Percentiles rank a stretch among this genome's conserved stretches.
Conservation (phyloP, 1,139 yeast species). For the Yamadazyma friedrichii region DNA sequence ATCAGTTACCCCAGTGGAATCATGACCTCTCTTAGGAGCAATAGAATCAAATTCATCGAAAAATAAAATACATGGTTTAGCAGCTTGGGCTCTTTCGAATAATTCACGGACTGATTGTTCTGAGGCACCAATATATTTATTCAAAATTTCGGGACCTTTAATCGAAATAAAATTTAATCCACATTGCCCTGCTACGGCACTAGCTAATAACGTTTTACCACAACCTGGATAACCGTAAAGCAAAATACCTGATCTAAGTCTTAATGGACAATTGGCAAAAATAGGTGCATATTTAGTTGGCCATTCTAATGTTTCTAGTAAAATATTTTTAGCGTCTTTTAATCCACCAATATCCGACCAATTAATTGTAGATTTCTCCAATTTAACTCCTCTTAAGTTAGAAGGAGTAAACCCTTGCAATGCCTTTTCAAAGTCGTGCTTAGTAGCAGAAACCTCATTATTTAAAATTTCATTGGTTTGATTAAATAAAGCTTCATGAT, state of each 20-base stretch:
- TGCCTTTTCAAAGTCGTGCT: constrained; percentile 52
- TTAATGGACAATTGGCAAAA: constrained; percentile 80
- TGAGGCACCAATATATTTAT: constrained; percentile 96
- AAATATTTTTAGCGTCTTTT: constrained; percentile 66
- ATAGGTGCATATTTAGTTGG: constrained; percentile 96
- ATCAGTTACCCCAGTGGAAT: constrained; percentile 96
- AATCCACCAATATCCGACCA: constrained; percentile 95
- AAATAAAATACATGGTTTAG: constrained; percentile 89
- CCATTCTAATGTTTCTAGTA: constrained; percentile 93
- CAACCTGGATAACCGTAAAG: constrained; percentile 97
- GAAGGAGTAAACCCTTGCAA: constrained; percentile 74
- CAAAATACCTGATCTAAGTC: constrained; percentile 85
- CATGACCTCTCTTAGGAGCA: constrained; percentile 98
- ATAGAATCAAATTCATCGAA: constrained; percentile 97
- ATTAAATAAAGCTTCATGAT: constrained; percentile 58
- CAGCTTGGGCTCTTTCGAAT: constrained; percentile 91
- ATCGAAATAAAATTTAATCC: constrained; percentile 91
- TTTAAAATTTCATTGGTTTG: constrained; percentile 14
- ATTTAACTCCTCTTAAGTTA: constrained; percentile 79
- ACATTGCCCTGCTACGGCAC: constrained; percentile 93
- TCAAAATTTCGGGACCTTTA: constrained; percentile 94
- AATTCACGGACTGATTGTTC: constrained; percentile 93
- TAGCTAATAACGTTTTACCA: constrained; percentile 90
- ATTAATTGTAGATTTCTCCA: constrained; percentile 69
- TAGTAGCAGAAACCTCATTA: constrained; percentile 19